These are phyloP conservation scores for Podosphaera xanthii DNA, from an alignment of 2,329 filamentous ascomycete genomes.

Conservation along the genomic window DNA sequence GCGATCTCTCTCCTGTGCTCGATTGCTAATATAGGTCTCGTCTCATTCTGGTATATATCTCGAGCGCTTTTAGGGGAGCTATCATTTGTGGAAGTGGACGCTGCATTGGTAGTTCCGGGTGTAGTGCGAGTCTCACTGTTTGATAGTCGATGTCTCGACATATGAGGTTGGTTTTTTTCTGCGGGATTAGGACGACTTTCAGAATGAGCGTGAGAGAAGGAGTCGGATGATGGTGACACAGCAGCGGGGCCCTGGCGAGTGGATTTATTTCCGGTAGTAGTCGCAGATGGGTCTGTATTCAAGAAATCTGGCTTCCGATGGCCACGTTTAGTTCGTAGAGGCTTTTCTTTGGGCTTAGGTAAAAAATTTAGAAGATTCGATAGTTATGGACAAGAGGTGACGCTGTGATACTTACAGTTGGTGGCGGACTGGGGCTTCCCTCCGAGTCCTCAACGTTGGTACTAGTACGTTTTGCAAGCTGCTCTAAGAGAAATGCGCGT, in stretches of 20 bases:
- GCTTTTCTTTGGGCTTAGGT: slow-evolving; percentile 51
- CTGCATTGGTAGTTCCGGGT: slow-evolving; percentile 1
- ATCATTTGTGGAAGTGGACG: slow-evolving; percentile 2
- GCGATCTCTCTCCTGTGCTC: slow-evolving; percentile 10
- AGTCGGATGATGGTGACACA: slow-evolving; percentile 27
- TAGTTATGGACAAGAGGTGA: slow-evolving; percentile 4
- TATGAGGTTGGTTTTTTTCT: slow-evolving; percentile 11
- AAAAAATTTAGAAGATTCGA: not conserved
- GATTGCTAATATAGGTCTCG: slow-evolving; percentile 8
- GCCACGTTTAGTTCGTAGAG: slow-evolving; percentile 49
- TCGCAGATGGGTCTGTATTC: slow-evolving; percentile 16
- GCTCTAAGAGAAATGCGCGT: slow-evolving; percentile 51
- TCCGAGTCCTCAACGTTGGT: slow-evolving; percentile 58
- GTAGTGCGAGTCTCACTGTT: slow-evolving; percentile 17
- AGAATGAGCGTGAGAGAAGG: slow-evolving; percentile 27
- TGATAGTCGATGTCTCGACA: slow-evolving; percentile 6
- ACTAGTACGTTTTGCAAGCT: slow-evolving; percentile 51
- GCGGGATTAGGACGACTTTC: slow-evolving; percentile 14
- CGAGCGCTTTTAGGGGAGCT: slow-evolving; percentile 11
- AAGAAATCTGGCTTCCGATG: slow-evolving; percentile 35
- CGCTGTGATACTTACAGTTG: slow-evolving; percentile 33
- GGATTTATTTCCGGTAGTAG: slow-evolving; percentile 20
- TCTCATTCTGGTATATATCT: slow-evolving; percentile 14
- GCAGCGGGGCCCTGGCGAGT: slow-evolving; percentile 25
- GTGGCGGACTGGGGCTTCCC: slow-evolving; percentile 56